phyloP scores from a whole-genome alignment of 179 eudicot genomes.

The Silene noctiflora region DNA sequence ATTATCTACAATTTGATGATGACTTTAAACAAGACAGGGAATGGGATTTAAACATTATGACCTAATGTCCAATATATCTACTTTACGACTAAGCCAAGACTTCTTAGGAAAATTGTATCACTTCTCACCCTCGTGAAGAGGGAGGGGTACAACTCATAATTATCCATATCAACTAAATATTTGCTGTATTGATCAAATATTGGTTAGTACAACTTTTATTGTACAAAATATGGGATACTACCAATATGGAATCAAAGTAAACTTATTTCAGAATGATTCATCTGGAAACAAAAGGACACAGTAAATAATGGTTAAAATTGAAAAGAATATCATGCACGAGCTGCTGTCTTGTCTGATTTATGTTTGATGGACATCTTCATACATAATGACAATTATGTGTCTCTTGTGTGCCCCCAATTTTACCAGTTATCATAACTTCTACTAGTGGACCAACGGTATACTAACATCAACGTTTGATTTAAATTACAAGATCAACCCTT shows the following conservation, averaged over 20 bases:
- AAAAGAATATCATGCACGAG: not conserved
- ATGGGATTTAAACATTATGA: not conserved
- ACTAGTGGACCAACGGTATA: not conserved
- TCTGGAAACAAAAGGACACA: not conserved
- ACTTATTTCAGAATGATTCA: not conserved
- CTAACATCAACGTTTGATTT: not conserved
- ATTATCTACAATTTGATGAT: too few species aligned
- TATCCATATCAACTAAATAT: not conserved
- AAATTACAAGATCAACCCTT: not conserved
- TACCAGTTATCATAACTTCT: not conserved
- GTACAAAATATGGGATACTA: not conserved
- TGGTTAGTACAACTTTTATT: not conserved
- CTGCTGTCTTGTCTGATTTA: not conserved
- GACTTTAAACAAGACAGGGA: too few species aligned
- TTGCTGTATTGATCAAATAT: not conserved
- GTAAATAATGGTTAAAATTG: not conserved
- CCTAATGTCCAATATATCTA: not conserved
- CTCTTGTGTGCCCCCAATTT: not conserved
- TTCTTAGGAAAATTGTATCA: not conserved
- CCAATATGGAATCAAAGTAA: not conserved
- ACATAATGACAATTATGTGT: not conserved
- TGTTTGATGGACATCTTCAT: conserved; percentile 2
- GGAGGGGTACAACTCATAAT: not conserved
- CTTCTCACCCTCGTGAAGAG: not conserved
- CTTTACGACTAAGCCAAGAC: not conserved